Base-by-base conservation (phyloP, 108 stramenopile species). In the Cyclotella cryptica region DNA sequence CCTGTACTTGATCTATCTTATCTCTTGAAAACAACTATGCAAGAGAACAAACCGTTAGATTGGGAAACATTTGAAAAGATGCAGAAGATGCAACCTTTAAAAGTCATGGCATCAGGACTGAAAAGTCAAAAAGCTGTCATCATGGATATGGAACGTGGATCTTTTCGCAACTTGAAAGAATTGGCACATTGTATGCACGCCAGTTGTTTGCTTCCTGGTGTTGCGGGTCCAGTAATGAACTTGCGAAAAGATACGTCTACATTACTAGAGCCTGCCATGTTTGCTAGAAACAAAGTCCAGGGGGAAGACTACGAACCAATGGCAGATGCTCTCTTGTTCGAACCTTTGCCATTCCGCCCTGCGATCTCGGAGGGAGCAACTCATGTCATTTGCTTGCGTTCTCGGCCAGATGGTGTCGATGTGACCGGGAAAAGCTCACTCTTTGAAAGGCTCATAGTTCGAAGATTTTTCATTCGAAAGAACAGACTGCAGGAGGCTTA, bases 181-280 rank as follows among this genome's bases (percentile, higher is more conserved):
- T 75, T 98, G 45, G 86, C 97, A 44, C 14, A 74, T 19, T 93
- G 92, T 65, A 94, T 97, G 92, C 93, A 93, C 43, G 96, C 96
- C 17, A 93, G 92, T 42, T 97, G 97, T 79, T 87, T 97, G 24
- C 77, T 98, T 44, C 98, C 98, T 9, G 98, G 98, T 17, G 90
- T 98, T 63, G 96, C 98, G 1, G 98, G 98, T 21, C 96, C 97
- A 11, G 78, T 94, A 15, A 88, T 96, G 84, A 94, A 95, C 53
- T 62, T 63, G 41, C 72, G 29, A 52, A 30, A n/a, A 58, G 41
- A 26, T 12, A 72, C 40, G 45, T 57, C 49, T 64, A 19, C 72
- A 70, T 18, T 39, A 51, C 24, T 71, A 40, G 69, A 35, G 58
- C 69, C 29, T 9, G n/a, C 75, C 29, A 86, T 90, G 81, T 65